Evolutionary conservation across 148 eudicot species (phyloP).

Genomic region (Rhododendron molle): DNA sequence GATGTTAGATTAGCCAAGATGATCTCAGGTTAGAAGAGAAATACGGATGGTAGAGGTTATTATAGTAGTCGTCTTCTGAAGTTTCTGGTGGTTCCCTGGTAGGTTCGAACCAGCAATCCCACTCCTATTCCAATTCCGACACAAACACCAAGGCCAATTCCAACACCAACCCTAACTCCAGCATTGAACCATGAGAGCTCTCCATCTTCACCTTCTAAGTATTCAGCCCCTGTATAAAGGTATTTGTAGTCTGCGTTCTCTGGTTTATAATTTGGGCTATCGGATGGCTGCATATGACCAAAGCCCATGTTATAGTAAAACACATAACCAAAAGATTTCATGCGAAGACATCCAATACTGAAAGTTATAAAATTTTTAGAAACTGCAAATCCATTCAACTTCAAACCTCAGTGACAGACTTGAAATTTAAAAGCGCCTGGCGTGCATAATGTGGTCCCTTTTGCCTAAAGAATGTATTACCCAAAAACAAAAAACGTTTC

Average conservation of each 20-base stretch:
- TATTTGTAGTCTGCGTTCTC: constrained; percentile 32
- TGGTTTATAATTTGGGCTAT: neutral
- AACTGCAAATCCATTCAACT: neutral
- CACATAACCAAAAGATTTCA: neutral
- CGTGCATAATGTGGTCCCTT: neutral
- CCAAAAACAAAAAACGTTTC: neutral
- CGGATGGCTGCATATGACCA: constrained; percentile 25
- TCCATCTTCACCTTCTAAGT: constrained; percentile 63
- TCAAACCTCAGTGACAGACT: neutral
- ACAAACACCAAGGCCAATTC: constrained; percentile 64
- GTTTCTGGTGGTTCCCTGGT: constrained; percentile 64
- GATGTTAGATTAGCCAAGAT: neutral
- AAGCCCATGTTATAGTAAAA: neutral
- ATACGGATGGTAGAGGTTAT: neutral
- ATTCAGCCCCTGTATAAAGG: constrained; percentile 32
- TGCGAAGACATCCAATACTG: neutral
- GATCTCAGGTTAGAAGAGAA: constrained; percentile 1
- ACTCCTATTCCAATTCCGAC: constrained; percentile 74
- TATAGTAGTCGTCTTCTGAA: constrained; percentile 51
- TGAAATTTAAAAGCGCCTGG: neutral
- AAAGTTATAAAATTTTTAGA: neutral
- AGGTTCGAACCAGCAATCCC: constrained; percentile 66
- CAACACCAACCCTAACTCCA: constrained; percentile 73
- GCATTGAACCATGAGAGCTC: constrained; percentile 75
- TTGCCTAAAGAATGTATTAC: neutral